Conservation (phyloP, 768 basidiomycete species). For the Lactarius indigo region DNA sequence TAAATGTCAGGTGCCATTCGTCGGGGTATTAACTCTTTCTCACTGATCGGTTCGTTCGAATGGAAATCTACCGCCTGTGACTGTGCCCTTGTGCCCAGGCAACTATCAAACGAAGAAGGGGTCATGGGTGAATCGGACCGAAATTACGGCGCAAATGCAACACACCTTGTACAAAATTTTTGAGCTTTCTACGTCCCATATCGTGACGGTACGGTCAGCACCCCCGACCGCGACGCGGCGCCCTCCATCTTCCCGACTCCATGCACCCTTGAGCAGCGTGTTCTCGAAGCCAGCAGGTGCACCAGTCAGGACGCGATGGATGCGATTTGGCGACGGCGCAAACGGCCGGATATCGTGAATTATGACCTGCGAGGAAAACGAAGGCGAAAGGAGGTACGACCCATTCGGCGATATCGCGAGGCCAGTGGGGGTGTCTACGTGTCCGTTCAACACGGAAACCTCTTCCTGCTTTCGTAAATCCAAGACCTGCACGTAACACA, state of each 20-base stretch:
- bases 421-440: constrained; percentile 91
- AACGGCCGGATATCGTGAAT: constrained; percentile 95
- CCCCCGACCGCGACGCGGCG: constrained; percentile 83
- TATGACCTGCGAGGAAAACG: constrained; percentile 83
- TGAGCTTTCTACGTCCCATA: constrained; percentile 82
- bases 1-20: constrained; percentile 2
- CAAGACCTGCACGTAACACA: constrained; percentile 54
- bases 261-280: constrained; percentile 75
- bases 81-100: constrained; percentile 95
- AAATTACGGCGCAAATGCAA: constrained; percentile 16
- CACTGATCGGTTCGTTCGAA: constrained; percentile 92
- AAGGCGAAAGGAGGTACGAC: constrained; percentile 83
- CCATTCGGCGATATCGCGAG: constrained; percentile 90
- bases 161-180: constrained; percentile 75
- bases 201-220: constrained; percentile 81
- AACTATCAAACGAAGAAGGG: constrained; percentile 43
- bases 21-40: constrained; percentile 34
- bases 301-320: constrained; percentile 77
- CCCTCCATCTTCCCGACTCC: constrained; percentile 86
- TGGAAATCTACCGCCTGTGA: constrained; percentile 96
- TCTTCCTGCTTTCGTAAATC: constrained; percentile 84
- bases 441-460: constrained; percentile 77
- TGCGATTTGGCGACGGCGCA: constrained; percentile 74
- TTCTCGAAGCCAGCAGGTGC: constrained; percentile 95
- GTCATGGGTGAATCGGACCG: not conserved